These are phyloP conservation scores for Discostella stelligeroides DNA, from an alignment of 108 stramenopile species.

Conservation along the genomic window DNA sequence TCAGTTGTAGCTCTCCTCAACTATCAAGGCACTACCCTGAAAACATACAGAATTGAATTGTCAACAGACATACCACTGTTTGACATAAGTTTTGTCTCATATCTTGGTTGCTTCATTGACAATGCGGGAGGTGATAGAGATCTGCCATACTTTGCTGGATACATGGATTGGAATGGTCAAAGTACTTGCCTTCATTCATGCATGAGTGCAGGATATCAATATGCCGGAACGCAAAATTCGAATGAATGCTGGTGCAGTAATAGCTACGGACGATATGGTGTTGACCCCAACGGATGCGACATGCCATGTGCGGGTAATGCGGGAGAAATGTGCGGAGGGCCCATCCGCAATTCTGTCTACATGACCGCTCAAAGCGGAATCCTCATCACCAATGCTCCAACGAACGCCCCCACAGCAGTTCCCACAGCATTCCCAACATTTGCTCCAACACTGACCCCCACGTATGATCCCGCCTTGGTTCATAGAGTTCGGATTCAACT, in stretches of 20 bases:
- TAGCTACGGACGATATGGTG: not conserved
- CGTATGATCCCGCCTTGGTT: no score
- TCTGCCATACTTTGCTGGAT: not conserved
- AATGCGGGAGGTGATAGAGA: not conserved
- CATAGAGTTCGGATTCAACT: not conserved
- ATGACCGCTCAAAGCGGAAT: no score
- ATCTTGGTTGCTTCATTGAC: slow-evolving; percentile 3
- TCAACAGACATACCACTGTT: not conserved
- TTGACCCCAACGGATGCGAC: not conserved
- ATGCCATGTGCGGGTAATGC: not conserved
- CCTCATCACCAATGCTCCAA: no score
- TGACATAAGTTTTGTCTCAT: slow-evolving; percentile 1
- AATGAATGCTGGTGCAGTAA: not conserved
- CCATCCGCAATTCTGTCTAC: not conserved
- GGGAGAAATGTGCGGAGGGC: not conserved
- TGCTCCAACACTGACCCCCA: no score
- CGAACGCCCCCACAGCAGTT: no score
- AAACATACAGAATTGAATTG: not conserved
- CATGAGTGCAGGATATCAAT: not conserved
- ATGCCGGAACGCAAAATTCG: not conserved
- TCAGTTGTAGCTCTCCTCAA: no score
- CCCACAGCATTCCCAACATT: no score
- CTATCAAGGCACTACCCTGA: not conserved
- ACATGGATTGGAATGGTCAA: not conserved
- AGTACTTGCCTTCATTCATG: not conserved